phyloP scores from a whole-genome alignment of 139 green algal genomes.

The Chlamydomonas incerta region DNA sequence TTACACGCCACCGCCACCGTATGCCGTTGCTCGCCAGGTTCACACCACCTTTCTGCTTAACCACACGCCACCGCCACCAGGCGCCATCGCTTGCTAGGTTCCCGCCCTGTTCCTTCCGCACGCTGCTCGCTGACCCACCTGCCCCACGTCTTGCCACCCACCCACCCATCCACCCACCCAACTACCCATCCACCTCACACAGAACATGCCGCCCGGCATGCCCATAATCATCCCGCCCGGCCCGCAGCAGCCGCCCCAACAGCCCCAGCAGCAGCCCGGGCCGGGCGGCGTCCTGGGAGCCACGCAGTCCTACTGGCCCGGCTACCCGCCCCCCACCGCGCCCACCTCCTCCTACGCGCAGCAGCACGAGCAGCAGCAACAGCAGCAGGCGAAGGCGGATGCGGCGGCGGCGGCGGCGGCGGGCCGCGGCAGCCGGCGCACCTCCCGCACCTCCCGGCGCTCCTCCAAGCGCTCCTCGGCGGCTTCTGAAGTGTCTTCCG shows the following conservation, averaged over 20 bases:
- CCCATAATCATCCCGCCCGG: conserved; percentile 14
- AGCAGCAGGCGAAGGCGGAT: not conserved
- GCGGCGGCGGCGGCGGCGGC: not conserved
- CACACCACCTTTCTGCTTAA: no score
- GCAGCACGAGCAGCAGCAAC: not conserved
- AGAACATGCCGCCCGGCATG: conserved; percentile 43
- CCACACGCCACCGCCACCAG: no score
- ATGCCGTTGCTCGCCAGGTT: no score
- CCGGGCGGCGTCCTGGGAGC: not conserved
- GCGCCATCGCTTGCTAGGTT: no score
- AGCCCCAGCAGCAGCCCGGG: not conserved
- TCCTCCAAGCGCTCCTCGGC: not conserved
- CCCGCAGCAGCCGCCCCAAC: not conserved
- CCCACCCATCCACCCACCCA: no score
- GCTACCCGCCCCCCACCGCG: not conserved
- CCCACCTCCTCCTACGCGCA: not conserved
- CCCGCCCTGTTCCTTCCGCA: no score
- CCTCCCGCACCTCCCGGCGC: not conserved
- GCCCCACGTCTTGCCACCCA: no score
- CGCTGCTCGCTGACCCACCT: no score
- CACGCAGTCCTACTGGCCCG: conserved; percentile 10
- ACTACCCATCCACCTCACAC: no score
- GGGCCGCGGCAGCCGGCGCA: not conserved
- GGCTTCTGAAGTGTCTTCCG: not conserved
- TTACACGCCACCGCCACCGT: no score